Base-by-base conservation (phyloP, 495 filamentous ascomycete genomes). In the Penicillium longicatenatum region DNA sequence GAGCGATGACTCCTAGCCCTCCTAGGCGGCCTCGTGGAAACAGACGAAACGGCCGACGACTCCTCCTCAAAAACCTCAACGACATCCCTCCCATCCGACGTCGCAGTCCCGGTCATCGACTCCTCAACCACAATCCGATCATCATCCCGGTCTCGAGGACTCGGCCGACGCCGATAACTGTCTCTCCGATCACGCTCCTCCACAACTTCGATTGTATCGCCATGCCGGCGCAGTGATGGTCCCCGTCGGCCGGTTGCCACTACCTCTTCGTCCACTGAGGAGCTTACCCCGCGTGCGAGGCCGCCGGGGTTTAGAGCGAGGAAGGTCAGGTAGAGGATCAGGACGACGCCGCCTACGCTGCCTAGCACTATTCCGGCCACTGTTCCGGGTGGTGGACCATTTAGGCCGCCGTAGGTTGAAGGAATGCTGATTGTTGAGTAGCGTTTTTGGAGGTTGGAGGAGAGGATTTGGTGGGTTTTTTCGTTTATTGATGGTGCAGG, bases 361-460 rank as follows among this genome's bases (percentile, higher is more conserved):
- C 92, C 92, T 31, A 97, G 82, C 22, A 91, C 84, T 52, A 95
- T 93, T 58, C 91, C 92, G 14, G 80, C 91, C n/a, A 96, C 83
- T 19, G 84, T 82, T 35, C 91, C 92, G 0, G 92, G 80, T 5
- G 76, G 21, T 0, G 88, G 90, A 11, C 86, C 81, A 49, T 84
- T 68, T 19, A 85, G 75, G 48, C 78, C 73, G 26, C 82, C 81
- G 80, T 96, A 96, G 56, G 81, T 82, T 41, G 86, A 76, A 6
- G 90, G 89, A 62, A 96, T 85, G 55, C 77, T 78, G 57, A 79
- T 63, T 30, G 75, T 73, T 57, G 58, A 54, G 60, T 70, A 70
- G 51, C 62, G 60, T 29, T 63, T 60, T 63, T 68, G 54, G 50
- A 61, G 59, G 52, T 60, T 45, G 14, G 52, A 48, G 49, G 57